Base-by-base conservation (phyloP, 2,329 filamentous ascomycete genomes). In the Aspergillus tanneri region DNA sequence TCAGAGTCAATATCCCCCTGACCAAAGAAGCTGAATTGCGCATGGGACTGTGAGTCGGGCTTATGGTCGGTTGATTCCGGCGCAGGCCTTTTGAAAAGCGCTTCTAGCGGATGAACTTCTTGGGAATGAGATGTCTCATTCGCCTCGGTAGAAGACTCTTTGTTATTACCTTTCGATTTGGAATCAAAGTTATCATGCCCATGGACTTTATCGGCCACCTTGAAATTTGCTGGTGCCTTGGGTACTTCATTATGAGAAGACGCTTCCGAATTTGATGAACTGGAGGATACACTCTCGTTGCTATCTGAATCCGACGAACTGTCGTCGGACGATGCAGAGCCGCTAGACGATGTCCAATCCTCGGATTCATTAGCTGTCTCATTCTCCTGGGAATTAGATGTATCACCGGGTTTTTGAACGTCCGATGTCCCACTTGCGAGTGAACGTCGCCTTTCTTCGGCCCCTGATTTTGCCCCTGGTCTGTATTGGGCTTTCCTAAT, bases 21-120 rank as follows among this genome's bases (percentile, higher is more conserved):
- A 6, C 72, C 76, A 65, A 96, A 96, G 73, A 96, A 96, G 65
- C 79, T 90, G 69, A 96, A 96, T 58, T 74, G 85, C 46, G 65
- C 81, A 50, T 73, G 80, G 58, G 73, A 75, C 49, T 60, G 74
- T 51, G 50, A 61, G 52, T 27, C 65, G 51, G 40, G 47, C 63
- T 77, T 55, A 53, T 66, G 69, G 3, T 68, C 56, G n/a, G 62
- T 60, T 16, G 61, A 49, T 4, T 54, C 67, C 24, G 74, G 68
- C 27, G 82, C 78, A 0, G 81, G 71, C 4, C 83, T 83, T 72
- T 96, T 97, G 78, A 95, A 99, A 2, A 97, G 80, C 0, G 90
- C 90, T 73, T 97, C 91, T 1, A 97, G 79, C 0, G 93, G 92
- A 58, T 97, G 92, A 0, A 96, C 75, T 53, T 80, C 75, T 42